Evolutionary conservation across 2,329 filamentous ascomycete species (phyloP), one percentile per base, ranked within the genome.

Genomic region (Geosmithia putterillii): DNA sequence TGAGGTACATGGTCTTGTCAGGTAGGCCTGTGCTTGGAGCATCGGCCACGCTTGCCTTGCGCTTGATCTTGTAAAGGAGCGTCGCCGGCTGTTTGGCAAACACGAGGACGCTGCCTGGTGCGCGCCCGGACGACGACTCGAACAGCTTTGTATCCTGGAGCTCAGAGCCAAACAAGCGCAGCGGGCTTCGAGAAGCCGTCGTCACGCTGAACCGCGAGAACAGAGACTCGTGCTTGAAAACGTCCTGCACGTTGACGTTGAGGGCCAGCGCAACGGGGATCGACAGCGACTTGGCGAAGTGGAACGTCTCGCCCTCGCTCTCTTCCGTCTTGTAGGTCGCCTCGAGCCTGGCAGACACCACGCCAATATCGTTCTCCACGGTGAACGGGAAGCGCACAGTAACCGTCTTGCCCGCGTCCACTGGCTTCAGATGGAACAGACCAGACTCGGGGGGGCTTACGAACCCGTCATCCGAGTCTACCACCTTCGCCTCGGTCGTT

Each of bases 181-280:
- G 60, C 0, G 92, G 92, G 23, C 82, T 80, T 20, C 75, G 60
- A 44, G 73, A 86, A 1, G 86, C 83, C 0, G 89, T 88, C 12
- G 86, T 88, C 42, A 98, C 82, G 14, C 86, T 94, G 58, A 98
- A 98, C 9, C 83, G 82, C 0, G 89, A 95, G 55, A 92, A 92
- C 0, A 96, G 70, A 0, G 78, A 73, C 7, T 79, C 67, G 48
- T 86, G 79, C 57, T 95, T 94, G 68, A 96, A 96, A 22, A 94
- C 78, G 52, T 98, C 92, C 54, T 96, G 89, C 6, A 98, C 92
- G 50, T 96, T 96, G 48, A 98, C 92, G 3, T 90, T 89, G 3
- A 98, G 71, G 0, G 87, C 86, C 4, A 98, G 69, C 1, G 83
- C 74, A 2, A 92, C 82, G 3, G 81, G 74, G 18, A 94, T 70